Evolutionary conservation across 768 basidiomycete genomes (phyloP), one percentile per base, ranked within the genome.

Genomic region (Lactifluus hygrophoroides): DNA sequence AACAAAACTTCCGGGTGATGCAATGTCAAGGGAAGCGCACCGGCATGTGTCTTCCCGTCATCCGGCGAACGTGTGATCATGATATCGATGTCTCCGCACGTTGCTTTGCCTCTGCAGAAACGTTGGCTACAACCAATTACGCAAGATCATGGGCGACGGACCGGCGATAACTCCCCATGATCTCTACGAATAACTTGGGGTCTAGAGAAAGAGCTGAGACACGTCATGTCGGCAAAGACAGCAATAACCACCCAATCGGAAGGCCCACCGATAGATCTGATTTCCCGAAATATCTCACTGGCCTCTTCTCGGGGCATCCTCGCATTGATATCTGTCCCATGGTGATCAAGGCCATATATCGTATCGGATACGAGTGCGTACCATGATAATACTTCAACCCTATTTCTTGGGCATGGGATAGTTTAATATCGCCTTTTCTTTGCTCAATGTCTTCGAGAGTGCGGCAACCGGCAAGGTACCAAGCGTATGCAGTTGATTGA

Each of bases 141-240:
- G 30, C 34, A 27, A 35, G 56, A 49, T n/a, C 23, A 8, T 42
- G 60, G 6, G 50, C 43, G 19, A 61, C 66, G 50, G 62, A 81
- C 87, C 90, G 77, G 65, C 94, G 74, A 69, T 86, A 97, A 62
- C 90, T 92, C 1, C 94, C 94, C 94, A 95, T 94, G 48, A 94
- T 85, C 50, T 93, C 84, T 10, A 96, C 71, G 66, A 80, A 83
- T 25, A 94, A 67, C 52, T 80, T 79, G 5, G 80, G 72, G 66
- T 94, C 93, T 32, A 95, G 76, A 1, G 70, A 71, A 10, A 88
- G 75, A 2, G 90, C 92, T 91, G 60, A 44, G 19, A 47, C 37
- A 60, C 16, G 58, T 49, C 47, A 56, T 46, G n/a, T 37, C 19
- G 19, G 28, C 16, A 11, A 16, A 10, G 5, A 10, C 46, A 34